Conservation (phyloP, 768 basidiomycete species). For the Nevesoporus exiguus region DNA sequence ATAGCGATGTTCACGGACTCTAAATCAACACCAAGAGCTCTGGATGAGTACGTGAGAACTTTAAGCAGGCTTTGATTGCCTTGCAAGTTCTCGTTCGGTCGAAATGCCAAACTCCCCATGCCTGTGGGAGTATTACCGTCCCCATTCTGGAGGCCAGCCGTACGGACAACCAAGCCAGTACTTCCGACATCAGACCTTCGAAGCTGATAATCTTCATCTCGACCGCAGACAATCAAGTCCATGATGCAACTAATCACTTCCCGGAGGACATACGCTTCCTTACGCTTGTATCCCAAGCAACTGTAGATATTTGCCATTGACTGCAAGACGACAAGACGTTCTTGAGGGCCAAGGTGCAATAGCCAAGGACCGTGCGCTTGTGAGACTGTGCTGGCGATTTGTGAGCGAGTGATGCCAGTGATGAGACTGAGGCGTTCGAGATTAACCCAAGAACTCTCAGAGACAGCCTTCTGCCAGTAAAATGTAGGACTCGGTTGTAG, state of each 20-base stretch:
- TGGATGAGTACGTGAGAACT: conserved; percentile 71
- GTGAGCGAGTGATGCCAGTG: conserved; percentile 66
- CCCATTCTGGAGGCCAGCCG: conserved; percentile 35
- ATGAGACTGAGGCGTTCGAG: conserved; percentile 64
- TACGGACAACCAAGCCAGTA: conserved; percentile 49
- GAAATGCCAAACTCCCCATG: conserved; percentile 61
- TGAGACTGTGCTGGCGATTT: conserved; percentile 62
- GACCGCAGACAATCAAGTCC: conserved; percentile 82
- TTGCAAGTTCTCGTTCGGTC: conserved; percentile 67
- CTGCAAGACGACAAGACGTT: conserved; percentile 70
- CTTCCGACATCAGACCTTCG: conserved; percentile 34
- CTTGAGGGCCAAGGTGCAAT: conserved; percentile 70
- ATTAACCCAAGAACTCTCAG: conserved; percentile 46
- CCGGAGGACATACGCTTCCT: conserved; percentile 82
- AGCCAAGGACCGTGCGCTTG: conserved; percentile 88
- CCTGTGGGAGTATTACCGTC: conserved; percentile 14
- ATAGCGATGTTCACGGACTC: conserved; percentile 59
- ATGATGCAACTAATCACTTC: conserved; percentile 83
- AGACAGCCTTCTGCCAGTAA: conserved; percentile 56
- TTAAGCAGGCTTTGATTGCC: conserved; percentile 82
- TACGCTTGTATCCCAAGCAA: conserved; percentile 79
- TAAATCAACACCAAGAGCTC: conserved; percentile 78
- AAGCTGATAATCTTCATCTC: conserved; percentile 63
- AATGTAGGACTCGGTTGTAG: conserved; percentile 60
- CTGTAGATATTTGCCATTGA: conserved; percentile 72